Evolutionary conservation across 345 rosid genomes (phyloP).

Genomic region (rapeseed (Brassica napus)): Da-Ae NC_063437.1:11941501-11942000

Average conservation of each 20-base stretch:
- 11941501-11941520: not conserved
- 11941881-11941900: constrained; percentile 18
- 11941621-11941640: constrained; percentile 55
- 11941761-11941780: constrained; percentile 51
- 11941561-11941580: constrained; percentile 97
- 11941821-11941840: constrained; percentile 53
- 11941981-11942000: constrained; percentile 23
- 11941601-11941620: constrained; percentile 73
- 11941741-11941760: constrained; percentile 40
- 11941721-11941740: constrained; percentile 31
- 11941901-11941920: constrained; percentile 18
- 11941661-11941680: constrained; percentile 40
- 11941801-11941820: constrained; percentile 51
- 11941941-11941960: constrained; percentile 29
- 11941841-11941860: constrained; percentile 1
- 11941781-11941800: constrained; percentile 55
- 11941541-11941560: constrained; percentile 59
- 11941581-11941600: constrained; percentile 89
- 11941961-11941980: constrained; percentile 32
- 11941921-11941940: constrained; percentile 36
- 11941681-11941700: constrained; percentile 37
- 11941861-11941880: not conserved
- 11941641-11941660: constrained; percentile 49
- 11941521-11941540: constrained; percentile 1
- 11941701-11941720: constrained; percentile 63